Evolutionary conservation across 78 protist genomes (phyloP).

Genomic region (Abeoforma whisleri): DNA sequence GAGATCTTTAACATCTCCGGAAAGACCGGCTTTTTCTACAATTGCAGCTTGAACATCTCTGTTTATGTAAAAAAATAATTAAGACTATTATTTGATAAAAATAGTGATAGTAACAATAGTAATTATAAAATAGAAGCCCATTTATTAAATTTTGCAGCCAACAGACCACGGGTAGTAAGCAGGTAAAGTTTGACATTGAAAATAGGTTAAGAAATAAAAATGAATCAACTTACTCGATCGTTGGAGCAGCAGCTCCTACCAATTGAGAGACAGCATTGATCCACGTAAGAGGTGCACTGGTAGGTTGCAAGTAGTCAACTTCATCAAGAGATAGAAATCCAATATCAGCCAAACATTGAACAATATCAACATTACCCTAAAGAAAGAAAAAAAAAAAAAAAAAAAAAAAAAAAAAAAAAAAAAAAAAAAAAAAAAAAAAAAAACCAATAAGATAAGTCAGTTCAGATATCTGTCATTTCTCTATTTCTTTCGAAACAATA

Average conservation of each 20-base stretch:
- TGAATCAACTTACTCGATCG: not conserved
- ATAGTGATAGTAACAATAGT: no score
- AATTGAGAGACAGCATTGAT: not conserved
- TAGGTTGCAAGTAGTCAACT: not conserved
- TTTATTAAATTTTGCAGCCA: no score
- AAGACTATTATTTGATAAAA: no score
- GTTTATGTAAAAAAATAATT: no score
- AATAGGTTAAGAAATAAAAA: no score
- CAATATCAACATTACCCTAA: slow-evolving; percentile 38
- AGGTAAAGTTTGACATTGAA: no score
- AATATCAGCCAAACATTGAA: slow-evolving; percentile 33
- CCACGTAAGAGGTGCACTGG: slow-evolving; percentile 21
- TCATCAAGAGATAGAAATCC: slow-evolving; percentile 33
- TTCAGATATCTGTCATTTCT: no score
- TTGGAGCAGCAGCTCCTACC: not conserved
- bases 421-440: not conserved
- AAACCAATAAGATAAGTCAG: no score
- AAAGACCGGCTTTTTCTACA: slow-evolving; percentile 14
- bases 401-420: not conserved
- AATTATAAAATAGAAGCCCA: no score
- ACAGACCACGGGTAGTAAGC: no score
- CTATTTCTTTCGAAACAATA: no score
- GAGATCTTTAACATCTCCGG: not conserved
- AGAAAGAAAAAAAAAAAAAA: not conserved
- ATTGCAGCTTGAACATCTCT: slow-evolving; percentile 27